Base-by-base conservation (phyloP, 257 asterid species). In the Penstemon eatonii region DNA sequence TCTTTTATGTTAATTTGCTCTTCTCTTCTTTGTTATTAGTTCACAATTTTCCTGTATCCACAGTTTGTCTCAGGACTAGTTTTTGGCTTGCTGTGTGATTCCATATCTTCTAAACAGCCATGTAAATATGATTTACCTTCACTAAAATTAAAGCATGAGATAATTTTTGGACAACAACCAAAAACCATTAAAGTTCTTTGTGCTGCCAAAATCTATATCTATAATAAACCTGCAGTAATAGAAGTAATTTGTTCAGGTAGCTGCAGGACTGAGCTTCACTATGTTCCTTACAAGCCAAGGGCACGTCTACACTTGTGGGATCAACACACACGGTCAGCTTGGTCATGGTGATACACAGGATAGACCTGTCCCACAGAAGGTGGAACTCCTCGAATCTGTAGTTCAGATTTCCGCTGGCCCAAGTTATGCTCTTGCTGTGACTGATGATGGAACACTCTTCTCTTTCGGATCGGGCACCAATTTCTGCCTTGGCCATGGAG, bases 401-500 rank as follows among this genome's bases (percentile, higher is more conserved):
- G 90, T 84, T 57, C 88, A 87, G 63, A 74, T 90, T 72, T 73
- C 86, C 33, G 94, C 96, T 0, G 96, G 97, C 18, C 97, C 94
- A 56, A 79, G 86, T 75, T 90, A 81, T 66, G 80, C 88, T 58
- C 85, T 90, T 56, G 90, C 94, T 4, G 80, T 90, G 56, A 70
- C 89, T 54, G 74, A 66, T 54, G 89, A 88, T 50, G 97, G 97
- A 57, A 86, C 88, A 0, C 87, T 88, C 45, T 84, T 76, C 77
- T 87, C 97, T 46, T 90, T 90, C 49, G 97, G 97, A 40, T 84
- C 89, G 6, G 97, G 97, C 56, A 76, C 84, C 61, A 90, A 88
- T 81, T 87, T 87, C 75, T 88, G 97, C 77, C 90, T 90, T 65
- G 97, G 97, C 61, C 96, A 86, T 56, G 97, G 96, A 40, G 97